Base-by-base conservation (phyloP, 2,329 filamentous ascomycete species). In the Fusarium hainanense region DNA sequence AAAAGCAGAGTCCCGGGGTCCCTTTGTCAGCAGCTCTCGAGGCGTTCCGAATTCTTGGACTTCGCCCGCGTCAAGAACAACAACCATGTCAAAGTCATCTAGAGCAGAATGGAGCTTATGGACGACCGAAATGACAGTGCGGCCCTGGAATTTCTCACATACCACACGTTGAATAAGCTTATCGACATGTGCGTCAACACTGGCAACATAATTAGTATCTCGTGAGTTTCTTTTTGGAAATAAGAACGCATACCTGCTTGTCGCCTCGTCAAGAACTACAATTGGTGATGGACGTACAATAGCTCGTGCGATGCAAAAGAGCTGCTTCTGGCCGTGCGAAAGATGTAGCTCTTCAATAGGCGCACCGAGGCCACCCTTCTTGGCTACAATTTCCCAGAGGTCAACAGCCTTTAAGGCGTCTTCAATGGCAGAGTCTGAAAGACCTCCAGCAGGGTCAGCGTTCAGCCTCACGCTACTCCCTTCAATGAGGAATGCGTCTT, bases 401-500 rank as follows among this genome's bases (percentile, higher is more conserved):
- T 82, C 79, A 1, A 86, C 83, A 44, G 80, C 81, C 12, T 78
- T 73, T 7, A 89, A 76, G 0, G 82, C 85, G 13, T 77, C 67
- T 37, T 81, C 77, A 59, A 87, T 81, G 1, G 77, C 76, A 12
- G 79, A 77, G 44, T 86, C 81, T 1, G 78, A 73, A 37, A 77
- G 75, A 6, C 66, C 70, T 9, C 70, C 69, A 18, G 73, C 67
- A 0, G 85, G 84, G 63, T 87, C 85, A 2, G 84, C 75, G 25
- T 88, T 88, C 16, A 79, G 69, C 4, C 84, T 80, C 3, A 88
- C 77, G 8, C 63, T 75, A 4, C 60, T 56, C 21, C 82, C 84
- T 7, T 80, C 79, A 5, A 87, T 78, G 27, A 85, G 77, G 69
- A 85, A 83, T 1, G 84, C 79, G 51, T 88, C 85, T 75, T 88